These are phyloP conservation scores for Tetrahymena elliotti DNA, from an alignment of 73 alveolate genomes.

Conservation along the genomic window DNA sequence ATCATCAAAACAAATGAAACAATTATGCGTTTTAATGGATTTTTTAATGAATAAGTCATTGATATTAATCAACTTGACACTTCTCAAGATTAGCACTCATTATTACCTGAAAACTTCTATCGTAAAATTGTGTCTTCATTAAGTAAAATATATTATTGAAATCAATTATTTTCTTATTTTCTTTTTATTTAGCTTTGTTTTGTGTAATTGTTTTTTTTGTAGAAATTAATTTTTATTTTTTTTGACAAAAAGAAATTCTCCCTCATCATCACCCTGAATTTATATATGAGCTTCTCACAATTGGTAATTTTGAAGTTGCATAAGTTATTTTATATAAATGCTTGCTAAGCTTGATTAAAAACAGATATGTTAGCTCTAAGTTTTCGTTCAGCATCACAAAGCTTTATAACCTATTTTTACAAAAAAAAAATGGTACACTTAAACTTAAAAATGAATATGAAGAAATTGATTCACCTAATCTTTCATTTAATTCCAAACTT, in stretches of 20 bases:
- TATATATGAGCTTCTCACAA: neutral
- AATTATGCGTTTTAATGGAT: neutral
- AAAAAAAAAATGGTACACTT: neutral
- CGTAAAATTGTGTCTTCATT: neutral
- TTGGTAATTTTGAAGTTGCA: neutral
- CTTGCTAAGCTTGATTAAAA: neutral
- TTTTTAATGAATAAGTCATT: neutral
- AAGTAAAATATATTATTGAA: neutral
- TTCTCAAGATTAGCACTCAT: neutral
- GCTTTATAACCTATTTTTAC: neutral
- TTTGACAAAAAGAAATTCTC: neutral
- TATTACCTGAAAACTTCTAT: neutral
- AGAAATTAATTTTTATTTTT: neutral
- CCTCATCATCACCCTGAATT: neutral
- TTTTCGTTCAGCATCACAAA: neutral
- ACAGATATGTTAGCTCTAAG: neutral
- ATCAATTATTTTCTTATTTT: too few relatives aligned
- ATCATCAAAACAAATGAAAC: neutral
- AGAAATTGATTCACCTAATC: neutral
- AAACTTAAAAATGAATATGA: neutral
- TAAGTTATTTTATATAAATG: neutral
- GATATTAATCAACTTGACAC: neutral
- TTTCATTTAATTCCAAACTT: neutral
- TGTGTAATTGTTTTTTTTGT: neutral
- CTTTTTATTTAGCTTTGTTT: too few relatives aligned